phyloP scores from a whole-genome alignment of 202 grass and related monocot species.

The Carex arenaria region DNA sequence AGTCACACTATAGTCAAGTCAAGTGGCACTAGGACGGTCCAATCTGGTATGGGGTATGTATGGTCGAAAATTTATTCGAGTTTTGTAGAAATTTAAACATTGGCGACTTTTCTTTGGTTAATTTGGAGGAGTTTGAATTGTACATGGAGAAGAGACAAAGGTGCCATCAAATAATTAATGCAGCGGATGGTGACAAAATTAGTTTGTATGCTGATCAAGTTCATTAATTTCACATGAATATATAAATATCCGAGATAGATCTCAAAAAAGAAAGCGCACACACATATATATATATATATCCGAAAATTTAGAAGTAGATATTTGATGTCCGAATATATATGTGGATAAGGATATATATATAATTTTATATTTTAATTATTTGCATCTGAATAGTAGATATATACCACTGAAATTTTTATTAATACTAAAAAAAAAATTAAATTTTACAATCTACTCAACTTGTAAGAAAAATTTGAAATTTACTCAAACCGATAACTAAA shows the following conservation, averaged over 20 bases:
- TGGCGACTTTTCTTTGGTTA: not conserved
- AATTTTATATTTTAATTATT: too few relatives aligned
- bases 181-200: not conserved
- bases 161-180: not conserved
- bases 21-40: not conserved
- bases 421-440: too few relatives aligned
- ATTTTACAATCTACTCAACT: too few relatives aligned
- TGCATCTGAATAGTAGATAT: too few relatives aligned
- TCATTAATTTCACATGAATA: not conserved
- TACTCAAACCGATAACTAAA: too few relatives aligned
- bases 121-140: not conserved
- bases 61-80: not conserved
- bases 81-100: not conserved
- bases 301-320: too few relatives aligned
- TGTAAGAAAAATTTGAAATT: too few relatives aligned
- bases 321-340: too few relatives aligned
- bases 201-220: not conserved
- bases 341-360: too few relatives aligned
- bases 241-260: not conserved
- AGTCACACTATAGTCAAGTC: not conserved
- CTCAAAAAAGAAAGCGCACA: not conserved
- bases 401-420: too few relatives aligned
- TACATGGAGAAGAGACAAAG: not conserved
- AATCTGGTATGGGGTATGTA: not conserved
- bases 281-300: too few relatives aligned